These are phyloP conservation scores for Scedosporium boydii DNA, from an alignment of 2,329 filamentous ascomycete species.

Conservation along the genomic window DNA sequence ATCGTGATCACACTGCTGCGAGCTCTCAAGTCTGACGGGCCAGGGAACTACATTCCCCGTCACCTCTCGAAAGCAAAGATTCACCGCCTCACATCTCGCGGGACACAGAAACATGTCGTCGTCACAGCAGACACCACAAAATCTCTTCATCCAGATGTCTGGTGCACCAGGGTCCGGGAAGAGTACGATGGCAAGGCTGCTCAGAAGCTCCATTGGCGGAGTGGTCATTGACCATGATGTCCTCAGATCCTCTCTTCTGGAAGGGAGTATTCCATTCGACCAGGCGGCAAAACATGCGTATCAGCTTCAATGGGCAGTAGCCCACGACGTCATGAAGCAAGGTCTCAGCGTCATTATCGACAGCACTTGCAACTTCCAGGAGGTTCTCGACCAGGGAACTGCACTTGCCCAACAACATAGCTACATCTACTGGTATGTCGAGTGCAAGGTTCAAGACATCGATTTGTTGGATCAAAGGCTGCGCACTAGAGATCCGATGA, in stretches of 20 bases:
- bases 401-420: conserved; percentile 15
- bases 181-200: conserved; percentile 22
- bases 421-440: conserved; percentile 22
- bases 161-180: conserved; percentile 29
- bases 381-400: conserved; percentile 19
- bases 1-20: no score
- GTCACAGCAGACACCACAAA: no score
- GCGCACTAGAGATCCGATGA: conserved; percentile 14
- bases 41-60: no score
- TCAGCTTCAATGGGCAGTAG: conserved; percentile 24
- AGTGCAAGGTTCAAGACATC: conserved; percentile 20
- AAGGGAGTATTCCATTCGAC: conserved; percentile 17
- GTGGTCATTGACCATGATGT: conserved; percentile 27
- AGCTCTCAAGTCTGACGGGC: no score
- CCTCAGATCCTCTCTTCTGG: conserved; percentile 22
- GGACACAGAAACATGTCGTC: no score
- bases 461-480: conserved; percentile 20
- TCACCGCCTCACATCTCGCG: no score
- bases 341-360: conserved; percentile 25
- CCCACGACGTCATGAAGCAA: conserved; percentile 23
- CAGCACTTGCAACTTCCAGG: conserved; percentile 25
- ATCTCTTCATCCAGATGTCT: conserved; percentile 21
- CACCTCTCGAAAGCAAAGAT: no score
- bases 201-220: conserved; percentile 17
- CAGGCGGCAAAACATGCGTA: conserved; percentile 21